Evolutionary conservation across 1,139 yeast genomes (phyloP).

Genomic region (Scheffersomyces illinoinensis): DNA sequence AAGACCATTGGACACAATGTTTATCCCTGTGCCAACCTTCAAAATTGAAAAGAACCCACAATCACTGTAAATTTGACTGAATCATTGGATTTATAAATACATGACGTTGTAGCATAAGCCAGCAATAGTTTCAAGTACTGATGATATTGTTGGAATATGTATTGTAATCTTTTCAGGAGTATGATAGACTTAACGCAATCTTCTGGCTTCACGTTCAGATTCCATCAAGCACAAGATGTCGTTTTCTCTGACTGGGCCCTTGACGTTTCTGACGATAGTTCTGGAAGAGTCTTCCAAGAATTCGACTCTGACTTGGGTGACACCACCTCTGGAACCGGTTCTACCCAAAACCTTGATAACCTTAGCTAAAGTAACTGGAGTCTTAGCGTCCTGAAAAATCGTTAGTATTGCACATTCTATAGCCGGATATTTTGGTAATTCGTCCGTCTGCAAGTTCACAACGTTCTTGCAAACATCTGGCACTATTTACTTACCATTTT

Average conservation of each 20-base stretch:
- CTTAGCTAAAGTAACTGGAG: conserved; percentile 99
- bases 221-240: conserved; percentile 99
- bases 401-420: conserved; percentile 14
- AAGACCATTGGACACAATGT: not conserved
- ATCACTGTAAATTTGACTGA: not conserved
- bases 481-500: conserved; percentile 23
- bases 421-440: not conserved
- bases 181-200: conserved; percentile 44
- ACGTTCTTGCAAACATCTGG: not conserved
- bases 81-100: not conserved
- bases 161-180: not conserved
- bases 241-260: conserved; percentile 99
- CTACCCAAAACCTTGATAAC: conserved; percentile 99
- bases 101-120: not conserved
- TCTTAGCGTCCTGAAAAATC: conserved; percentile 64
- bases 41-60: not conserved
- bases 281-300: conserved; percentile 98
- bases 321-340: conserved; percentile 99
- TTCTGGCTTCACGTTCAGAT: conserved; percentile 99
- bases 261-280: conserved; percentile 99
- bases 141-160: not conserved
- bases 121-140: not conserved
- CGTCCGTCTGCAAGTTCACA: not conserved
- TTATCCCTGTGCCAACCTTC: not conserved
- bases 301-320: conserved; percentile 99